A percentile compares a stretch with the other conserved stretches of the same genome.
phyloP scores from a whole-genome alignment of 1,284 basidiomycete species.

The Trichosporon ovoides region DNA sequence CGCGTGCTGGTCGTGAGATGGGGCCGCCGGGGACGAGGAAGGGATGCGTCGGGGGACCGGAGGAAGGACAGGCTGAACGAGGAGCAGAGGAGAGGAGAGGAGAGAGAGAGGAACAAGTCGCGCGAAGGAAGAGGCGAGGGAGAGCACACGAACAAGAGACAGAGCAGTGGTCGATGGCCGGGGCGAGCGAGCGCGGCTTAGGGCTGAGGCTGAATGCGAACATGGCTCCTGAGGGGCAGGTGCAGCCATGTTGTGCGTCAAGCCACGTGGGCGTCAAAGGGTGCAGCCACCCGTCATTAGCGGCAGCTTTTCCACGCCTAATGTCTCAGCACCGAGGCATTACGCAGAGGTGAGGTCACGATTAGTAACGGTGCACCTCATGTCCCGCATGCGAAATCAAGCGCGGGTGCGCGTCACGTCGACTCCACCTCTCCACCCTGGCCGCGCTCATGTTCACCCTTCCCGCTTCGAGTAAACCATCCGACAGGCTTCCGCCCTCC shows the following conservation, averaged over 20 bases:
- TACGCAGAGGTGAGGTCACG: background rate
- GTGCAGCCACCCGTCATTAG: background rate
- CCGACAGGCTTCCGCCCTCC: background rate
- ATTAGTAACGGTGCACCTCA: background rate
- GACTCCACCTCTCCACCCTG: background rate
- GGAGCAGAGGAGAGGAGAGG: background rate
- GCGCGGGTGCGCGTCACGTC: background rate
- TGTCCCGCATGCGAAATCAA: background rate
- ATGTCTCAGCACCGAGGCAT: background rate
- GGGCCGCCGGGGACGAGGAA: background rate
- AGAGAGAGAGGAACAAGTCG: background rate
- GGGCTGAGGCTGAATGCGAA: background rate
- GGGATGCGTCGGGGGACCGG: background rate
- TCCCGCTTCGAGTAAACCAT: slow-evolving; percentile 3
- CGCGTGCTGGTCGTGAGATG: background rate
- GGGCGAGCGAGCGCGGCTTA: background rate
- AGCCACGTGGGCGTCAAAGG: background rate
- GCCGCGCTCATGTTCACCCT: background rate
- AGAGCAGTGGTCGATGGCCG: background rate
- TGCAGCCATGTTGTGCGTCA: slow-evolving; percentile 2
- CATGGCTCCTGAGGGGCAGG: slow-evolving; percentile 1
- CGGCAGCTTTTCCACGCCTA: background rate
- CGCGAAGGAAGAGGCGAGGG: too few relatives aligned
- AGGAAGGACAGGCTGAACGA: slow-evolving; percentile 1
- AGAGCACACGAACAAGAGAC: background rate